A percentile compares a stretch with the other conserved stretches of the same genome.
Conservation (phyloP, 352 stramenopile species). For the Halophytophthora batemanensis region DNA sequence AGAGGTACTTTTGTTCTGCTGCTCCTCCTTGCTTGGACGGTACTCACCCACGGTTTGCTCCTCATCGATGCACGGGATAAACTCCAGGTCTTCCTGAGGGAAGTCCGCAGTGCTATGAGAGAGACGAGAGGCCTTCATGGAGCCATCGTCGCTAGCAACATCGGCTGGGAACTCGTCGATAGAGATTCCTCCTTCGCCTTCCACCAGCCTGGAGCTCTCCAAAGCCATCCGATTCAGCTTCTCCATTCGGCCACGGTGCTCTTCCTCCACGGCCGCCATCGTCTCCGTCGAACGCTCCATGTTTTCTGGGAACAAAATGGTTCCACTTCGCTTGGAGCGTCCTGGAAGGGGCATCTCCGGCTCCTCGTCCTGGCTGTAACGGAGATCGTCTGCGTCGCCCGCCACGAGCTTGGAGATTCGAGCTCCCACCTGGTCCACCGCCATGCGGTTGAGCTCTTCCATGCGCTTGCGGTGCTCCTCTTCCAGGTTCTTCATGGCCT, state of each 20-base stretch:
- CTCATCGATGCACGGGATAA: slow-evolving; percentile 16
- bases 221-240: slow-evolving; percentile 24
- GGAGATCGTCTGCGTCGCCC: slow-evolving; percentile 37
- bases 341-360: slow-evolving; percentile 29
- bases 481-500: slow-evolving; percentile 44
- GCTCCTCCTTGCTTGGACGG: slow-evolving; percentile 9
- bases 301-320: slow-evolving; percentile 43
- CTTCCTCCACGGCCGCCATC: slow-evolving; percentile 26
- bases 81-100: slow-evolving; percentile 13
- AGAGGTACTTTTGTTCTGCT: slow-evolving; percentile 17
- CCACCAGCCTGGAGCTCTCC: slow-evolving; percentile 26
- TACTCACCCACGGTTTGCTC: slow-evolving; percentile 12
- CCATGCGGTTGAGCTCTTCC: slow-evolving; percentile 54
- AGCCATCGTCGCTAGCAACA: slow-evolving; percentile 9
- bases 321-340: slow-evolving; percentile 50
- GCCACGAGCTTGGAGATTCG: slow-evolving; percentile 40
- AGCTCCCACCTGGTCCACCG: slow-evolving; percentile 37
- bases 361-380: slow-evolving; percentile 39
- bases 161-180: slow-evolving; percentile 29
- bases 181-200: slow-evolving; percentile 13
- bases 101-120: slow-evolving; percentile 15
- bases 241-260: slow-evolving; percentile 23
- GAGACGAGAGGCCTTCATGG: slow-evolving; percentile 6
- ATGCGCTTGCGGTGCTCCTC: slow-evolving; percentile 60
- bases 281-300: slow-evolving; percentile 23